Evolutionary conservation across 1,284 basidiomycete genomes (phyloP).

Genomic region (Papiliotrema laurentii): DNA sequence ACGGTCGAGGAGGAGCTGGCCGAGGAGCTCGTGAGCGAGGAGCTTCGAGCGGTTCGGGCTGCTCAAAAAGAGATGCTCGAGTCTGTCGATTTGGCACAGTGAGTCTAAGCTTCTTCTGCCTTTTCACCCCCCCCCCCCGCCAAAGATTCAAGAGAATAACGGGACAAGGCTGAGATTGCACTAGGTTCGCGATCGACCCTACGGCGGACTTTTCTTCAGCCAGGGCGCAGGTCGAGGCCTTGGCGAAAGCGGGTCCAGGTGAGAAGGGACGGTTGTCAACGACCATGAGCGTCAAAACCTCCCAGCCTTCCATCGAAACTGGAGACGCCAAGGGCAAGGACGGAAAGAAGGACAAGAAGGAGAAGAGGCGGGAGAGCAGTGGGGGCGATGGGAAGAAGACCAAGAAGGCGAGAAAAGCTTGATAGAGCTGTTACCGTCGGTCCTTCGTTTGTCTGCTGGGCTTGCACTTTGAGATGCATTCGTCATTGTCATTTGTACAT

Average conservation of each 20-base stretch:
- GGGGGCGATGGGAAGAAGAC: constrained; percentile 8
- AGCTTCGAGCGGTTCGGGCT: constrained; percentile 40
- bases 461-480: too few species aligned
- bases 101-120: too few species aligned
- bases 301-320: constrained; percentile 48
- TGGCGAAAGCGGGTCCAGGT: constrained; percentile 46
- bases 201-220: constrained; percentile 68
- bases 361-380: constrained; percentile 30
- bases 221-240: constrained; percentile 62
- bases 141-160: too few species aligned
- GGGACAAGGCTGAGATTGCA: background rate
- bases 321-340: constrained; percentile 57
- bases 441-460: too few species aligned
- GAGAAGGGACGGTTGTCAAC: constrained; percentile 55
- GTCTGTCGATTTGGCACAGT: constrained; percentile 78
- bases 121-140: too few species aligned
- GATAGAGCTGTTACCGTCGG: too few species aligned
- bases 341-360: constrained; percentile 47
- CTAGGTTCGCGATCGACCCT: constrained; percentile 73
- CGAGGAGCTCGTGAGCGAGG: constrained; percentile 55
- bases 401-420: constrained; percentile 18
- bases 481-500: too few species aligned
- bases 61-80: constrained; percentile 76
- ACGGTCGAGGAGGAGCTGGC: constrained; percentile 58
- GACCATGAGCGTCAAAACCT: constrained; percentile 68